A percentile compares a stretch with the other conserved stretches of the same genome.
Evolutionary conservation across 176 grass and related monocot species (phyloP).

Genomic region (Urochloa ruziziensis): DNA sequence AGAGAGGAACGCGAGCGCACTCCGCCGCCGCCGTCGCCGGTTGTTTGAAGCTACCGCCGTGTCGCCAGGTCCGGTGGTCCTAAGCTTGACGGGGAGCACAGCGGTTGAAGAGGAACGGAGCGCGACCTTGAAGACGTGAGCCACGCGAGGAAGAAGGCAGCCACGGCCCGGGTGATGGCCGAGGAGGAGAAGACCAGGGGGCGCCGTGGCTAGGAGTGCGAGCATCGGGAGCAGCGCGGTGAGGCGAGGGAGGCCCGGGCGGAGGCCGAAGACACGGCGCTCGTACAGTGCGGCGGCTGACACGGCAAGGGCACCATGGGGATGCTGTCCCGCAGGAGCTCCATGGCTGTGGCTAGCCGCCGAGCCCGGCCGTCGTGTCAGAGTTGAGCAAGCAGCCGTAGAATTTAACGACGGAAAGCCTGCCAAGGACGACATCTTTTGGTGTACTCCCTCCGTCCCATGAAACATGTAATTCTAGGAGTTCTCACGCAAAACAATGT

Average conservation of each 20-base stretch:
- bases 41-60: no score
- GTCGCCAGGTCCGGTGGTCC: neutral
- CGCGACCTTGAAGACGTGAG: slow-evolving; percentile 50
- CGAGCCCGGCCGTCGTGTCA: neutral
- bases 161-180: neutral
- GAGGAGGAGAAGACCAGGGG: slow-evolving; percentile 38
- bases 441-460: no score
- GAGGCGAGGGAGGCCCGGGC: slow-evolving; percentile 1
- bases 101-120: slow-evolving; percentile 33
- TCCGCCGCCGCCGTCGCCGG: no score
- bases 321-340: slow-evolving; percentile 12
- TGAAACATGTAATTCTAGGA: no score
- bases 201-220: slow-evolving; percentile 28
- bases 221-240: slow-evolving; percentile 27
- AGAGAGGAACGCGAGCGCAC: neutral
- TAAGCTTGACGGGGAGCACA: slow-evolving; percentile 31
- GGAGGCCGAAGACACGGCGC: neutral
- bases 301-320: neutral
- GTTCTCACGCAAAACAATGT: no score
- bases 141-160: slow-evolving; percentile 56
- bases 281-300: slow-evolving; percentile 21
- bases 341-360: neutral
- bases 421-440: no score
- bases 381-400: no score
- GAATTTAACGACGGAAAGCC: no score